phyloP scores from a whole-genome alignment of 2,329 filamentous ascomycete species.

The Alternaria dauci region DNA sequence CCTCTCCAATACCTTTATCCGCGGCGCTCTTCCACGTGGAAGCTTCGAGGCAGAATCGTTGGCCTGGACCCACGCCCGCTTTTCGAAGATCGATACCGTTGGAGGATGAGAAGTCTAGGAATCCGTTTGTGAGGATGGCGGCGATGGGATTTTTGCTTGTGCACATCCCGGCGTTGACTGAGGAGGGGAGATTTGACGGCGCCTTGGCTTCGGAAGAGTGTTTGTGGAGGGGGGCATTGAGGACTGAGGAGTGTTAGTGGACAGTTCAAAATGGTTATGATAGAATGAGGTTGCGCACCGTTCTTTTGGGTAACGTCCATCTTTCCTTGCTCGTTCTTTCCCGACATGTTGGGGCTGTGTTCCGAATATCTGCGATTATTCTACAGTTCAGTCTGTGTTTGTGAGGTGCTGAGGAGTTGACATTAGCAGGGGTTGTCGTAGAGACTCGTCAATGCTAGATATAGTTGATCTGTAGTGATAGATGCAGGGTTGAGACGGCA shows the following conservation, averaged over 20 bases:
- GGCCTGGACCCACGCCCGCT: slow-evolving; percentile 63
- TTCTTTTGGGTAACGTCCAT: slow-evolving; percentile 43
- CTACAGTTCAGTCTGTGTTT: neutral
- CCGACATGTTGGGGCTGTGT: slow-evolving; percentile 20
- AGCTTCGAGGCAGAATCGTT: slow-evolving; percentile 68
- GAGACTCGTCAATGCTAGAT: neutral
- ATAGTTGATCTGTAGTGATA: neutral
- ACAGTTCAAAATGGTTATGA: neutral
- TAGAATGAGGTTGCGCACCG: slow-evolving; percentile 15
- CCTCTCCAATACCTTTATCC: slow-evolving; percentile 26
- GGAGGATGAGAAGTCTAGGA: slow-evolving; percentile 66
- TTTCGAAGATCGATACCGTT: slow-evolving; percentile 65
- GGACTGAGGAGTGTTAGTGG: slow-evolving; percentile 22
- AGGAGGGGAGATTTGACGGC: slow-evolving; percentile 8
- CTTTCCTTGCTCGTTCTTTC: slow-evolving; percentile 30
- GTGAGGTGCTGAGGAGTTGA: neutral
- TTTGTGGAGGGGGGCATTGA: slow-evolving; percentile 38
- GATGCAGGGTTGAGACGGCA: neutral
- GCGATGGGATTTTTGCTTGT: slow-evolving; percentile 55
- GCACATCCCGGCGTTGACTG: slow-evolving; percentile 31
- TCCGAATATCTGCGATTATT: slow-evolving; percentile 15
- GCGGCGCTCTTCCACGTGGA: slow-evolving; percentile 61
- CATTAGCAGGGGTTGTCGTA: neutral
- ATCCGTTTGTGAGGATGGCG: slow-evolving; percentile 64
- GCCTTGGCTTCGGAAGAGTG: slow-evolving; percentile 20